Evolutionary conservation across 352 stramenopile species (phyloP).

Genomic region (Globisporangium okanoganense): DNA sequence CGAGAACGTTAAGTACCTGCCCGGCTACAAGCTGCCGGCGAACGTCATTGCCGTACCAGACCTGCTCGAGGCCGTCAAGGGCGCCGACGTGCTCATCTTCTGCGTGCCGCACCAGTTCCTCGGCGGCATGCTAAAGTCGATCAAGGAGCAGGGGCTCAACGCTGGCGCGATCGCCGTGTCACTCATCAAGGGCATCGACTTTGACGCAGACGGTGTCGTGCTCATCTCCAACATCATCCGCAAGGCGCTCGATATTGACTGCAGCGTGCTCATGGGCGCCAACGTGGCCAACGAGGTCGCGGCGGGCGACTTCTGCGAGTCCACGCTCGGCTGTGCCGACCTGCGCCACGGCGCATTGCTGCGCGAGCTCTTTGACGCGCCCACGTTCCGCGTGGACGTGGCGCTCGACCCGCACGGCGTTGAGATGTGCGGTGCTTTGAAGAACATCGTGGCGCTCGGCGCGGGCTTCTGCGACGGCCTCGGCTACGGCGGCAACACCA

Average conservation of each 20-base stretch:
- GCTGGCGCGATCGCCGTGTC: conserved; percentile 78
- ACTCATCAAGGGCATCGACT: conserved; percentile 91
- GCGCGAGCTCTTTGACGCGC: conserved; percentile 72
- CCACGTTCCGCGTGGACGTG: conserved; percentile 92
- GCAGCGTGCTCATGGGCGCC: conserved; percentile 95
- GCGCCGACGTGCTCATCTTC: conserved; percentile 95
- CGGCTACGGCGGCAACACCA: conserved; percentile 95
- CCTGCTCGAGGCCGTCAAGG: conserved; percentile 84
- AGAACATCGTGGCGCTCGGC: conserved; percentile 97
- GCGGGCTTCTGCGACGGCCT: conserved; percentile 97
- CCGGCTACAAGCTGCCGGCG: conserved; percentile 87
- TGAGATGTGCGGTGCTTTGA: conserved; percentile 95
- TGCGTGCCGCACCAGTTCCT: conserved; percentile 97
- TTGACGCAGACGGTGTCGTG: conserved; percentile 77
- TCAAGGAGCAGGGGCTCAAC: conserved; percentile 78
- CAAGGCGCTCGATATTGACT: conserved; percentile 81
- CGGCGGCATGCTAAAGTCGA: conserved; percentile 83
- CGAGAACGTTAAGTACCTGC: conserved; percentile 96
- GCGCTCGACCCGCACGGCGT: conserved; percentile 92
- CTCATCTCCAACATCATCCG: conserved; percentile 89
- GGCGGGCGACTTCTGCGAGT: conserved; percentile 94
- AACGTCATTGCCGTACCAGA: conserved; percentile 94
- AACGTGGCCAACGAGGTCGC: conserved; percentile 98
- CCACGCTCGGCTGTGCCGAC: conserved; percentile 90
- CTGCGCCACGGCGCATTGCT: conserved; percentile 67